Conservation (phyloP, 106 monocot genomes). For the Dendrobium nobile region DNA sequence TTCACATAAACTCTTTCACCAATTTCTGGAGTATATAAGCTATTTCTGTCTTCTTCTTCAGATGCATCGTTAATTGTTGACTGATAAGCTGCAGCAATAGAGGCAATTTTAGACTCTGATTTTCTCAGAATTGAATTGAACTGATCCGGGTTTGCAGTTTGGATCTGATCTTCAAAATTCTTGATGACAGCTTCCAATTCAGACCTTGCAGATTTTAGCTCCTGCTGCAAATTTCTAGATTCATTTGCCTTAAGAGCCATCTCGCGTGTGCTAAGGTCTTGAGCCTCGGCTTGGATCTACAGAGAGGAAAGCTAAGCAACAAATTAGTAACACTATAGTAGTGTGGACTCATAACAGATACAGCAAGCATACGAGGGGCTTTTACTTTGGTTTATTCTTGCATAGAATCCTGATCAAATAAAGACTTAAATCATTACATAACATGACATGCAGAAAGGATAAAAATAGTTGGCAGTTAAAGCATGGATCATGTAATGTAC, state of each 20-base stretch:
- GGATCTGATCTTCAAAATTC: conserved; percentile 52
- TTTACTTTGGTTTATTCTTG: neutral
- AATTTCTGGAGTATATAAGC: conserved; percentile 42
- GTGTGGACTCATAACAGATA: neutral
- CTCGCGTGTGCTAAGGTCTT: conserved; percentile 58
- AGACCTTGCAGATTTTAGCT: conserved; percentile 44
- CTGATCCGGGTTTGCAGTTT: conserved; percentile 27
- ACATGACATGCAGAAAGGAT: neutral
- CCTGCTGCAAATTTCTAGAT: conserved; percentile 30
- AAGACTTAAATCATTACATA: neutral
- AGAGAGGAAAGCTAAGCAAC: neutral
- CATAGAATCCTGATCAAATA: neutral
- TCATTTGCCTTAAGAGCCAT: conserved; percentile 59
- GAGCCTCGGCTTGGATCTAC: conserved; percentile 64
- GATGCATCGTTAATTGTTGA: conserved; percentile 11
- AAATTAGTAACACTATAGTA: neutral
- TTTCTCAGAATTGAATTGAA: conserved; percentile 46
- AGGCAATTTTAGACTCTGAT: conserved; percentile 53
- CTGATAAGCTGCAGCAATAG: conserved; percentile 50
- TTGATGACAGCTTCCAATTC: conserved; percentile 54
- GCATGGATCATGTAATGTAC: neutral
- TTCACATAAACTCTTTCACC: conserved; percentile 67
- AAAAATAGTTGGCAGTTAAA: neutral
- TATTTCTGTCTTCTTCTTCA: conserved; percentile 7
- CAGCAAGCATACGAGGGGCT: neutral